phyloP scores from a whole-genome alignment of 345 rosid species.

The Lumnitzera littorea region DNA sequence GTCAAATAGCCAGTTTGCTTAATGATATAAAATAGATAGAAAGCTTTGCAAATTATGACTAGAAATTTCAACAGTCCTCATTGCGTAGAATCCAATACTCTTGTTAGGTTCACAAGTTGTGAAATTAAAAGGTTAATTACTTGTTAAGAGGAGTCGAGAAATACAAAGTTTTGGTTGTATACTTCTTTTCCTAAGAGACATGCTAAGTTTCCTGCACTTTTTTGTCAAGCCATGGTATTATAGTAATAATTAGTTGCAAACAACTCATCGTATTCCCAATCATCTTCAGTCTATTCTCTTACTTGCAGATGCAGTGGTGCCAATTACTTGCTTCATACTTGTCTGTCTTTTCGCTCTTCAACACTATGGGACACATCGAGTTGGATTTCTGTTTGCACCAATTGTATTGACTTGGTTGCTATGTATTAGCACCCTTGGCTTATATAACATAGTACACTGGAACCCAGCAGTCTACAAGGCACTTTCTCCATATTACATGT shows the following conservation, averaged over 20 bases:
- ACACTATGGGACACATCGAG: conserved; percentile 92
- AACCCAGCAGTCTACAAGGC: conserved; percentile 84
- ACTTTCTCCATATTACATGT: conserved; percentile 95
- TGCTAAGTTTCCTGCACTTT: too few relatives aligned
- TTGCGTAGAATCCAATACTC: too few relatives aligned
- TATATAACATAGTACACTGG: conserved; percentile 84
- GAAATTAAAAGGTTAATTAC: too few relatives aligned
- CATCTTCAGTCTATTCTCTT: neutral
- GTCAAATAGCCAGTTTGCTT: too few relatives aligned
- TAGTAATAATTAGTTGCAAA: too few relatives aligned
- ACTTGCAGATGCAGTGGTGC: conserved; percentile 86
- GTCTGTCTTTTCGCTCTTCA: conserved; percentile 96
- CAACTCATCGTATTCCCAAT: too few relatives aligned
- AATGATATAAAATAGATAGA: too few relatives aligned
- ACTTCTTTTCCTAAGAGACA: too few relatives aligned
- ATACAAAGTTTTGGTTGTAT: too few relatives aligned
- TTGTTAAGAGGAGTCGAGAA: too few relatives aligned
- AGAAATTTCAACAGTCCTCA: neutral
- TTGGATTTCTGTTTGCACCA: conserved; percentile 92
- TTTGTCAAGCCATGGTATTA: too few relatives aligned
- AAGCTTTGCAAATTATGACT: conserved; percentile 3
- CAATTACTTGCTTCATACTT: conserved; percentile 91
- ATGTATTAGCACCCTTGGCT: conserved; percentile 87
- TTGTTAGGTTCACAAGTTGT: too few relatives aligned
- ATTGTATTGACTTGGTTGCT: conserved; percentile 73